A percentile compares a stretch with the other conserved stretches of the same genome.
Conservation (phyloP, 1,284 basidiomycete species). For the Caloboletus firmus region DNA sequence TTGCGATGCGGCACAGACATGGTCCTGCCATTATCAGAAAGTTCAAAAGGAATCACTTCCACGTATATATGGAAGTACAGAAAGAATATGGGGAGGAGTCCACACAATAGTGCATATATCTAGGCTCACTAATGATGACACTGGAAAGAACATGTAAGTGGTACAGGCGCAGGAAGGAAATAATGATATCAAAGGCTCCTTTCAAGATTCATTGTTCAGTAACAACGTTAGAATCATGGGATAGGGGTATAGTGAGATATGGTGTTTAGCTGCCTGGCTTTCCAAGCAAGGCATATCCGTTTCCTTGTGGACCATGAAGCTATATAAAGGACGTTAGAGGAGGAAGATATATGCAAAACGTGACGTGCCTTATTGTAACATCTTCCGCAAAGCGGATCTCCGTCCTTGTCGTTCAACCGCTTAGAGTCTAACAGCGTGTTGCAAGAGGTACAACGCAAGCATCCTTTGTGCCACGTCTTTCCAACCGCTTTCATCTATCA, state of each 20-base stretch:
- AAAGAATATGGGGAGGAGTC: slow-evolving; percentile 3
- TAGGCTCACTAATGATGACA: slow-evolving; percentile 13
- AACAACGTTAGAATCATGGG: slow-evolving; percentile 1
- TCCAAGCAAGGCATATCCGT: slow-evolving; percentile 71
- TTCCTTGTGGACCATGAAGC: slow-evolving; percentile 70
- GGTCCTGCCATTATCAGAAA: neutral
- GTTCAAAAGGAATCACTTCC: neutral
- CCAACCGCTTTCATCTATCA: slow-evolving; percentile 68
- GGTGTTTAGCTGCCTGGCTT: slow-evolving; percentile 47
- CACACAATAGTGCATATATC: slow-evolving; percentile 15
- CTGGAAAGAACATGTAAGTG: slow-evolving; percentile 17
- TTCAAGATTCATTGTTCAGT: slow-evolving; percentile 11
- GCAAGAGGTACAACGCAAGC: slow-evolving; percentile 70
- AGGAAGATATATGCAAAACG: neutral
- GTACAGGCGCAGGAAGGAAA: slow-evolving; percentile 23
- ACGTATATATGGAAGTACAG: neutral
- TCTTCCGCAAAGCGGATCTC: slow-evolving; percentile 62
- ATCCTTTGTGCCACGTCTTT: slow-evolving; percentile 75
- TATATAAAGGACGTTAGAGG: slow-evolving; percentile 26
- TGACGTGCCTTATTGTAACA: slow-evolving; percentile 69
- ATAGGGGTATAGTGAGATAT: neutral
- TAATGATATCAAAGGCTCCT: slow-evolving; percentile 26
- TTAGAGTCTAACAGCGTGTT: slow-evolving; percentile 64
- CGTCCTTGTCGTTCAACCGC: slow-evolving; percentile 70
- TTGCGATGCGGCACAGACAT: neutral